Conservation (phyloP, 2,329 filamentous ascomycete genomes). For the Cytospora piceicola region DNA sequence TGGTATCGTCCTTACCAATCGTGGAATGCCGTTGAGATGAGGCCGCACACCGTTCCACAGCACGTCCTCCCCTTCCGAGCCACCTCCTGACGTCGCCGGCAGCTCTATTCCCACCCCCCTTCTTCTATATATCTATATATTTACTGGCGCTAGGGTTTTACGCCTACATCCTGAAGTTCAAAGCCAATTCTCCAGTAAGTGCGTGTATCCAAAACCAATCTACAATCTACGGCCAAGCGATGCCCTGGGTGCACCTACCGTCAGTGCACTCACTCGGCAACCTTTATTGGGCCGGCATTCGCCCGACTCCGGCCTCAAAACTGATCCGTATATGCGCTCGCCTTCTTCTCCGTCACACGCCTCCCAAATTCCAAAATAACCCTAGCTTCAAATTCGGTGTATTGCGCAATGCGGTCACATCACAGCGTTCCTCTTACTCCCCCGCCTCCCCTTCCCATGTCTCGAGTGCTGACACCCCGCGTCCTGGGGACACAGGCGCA, state of each 20-base stretch:
- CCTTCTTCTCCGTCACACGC: not conserved
- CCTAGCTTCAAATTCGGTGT: not conserved
- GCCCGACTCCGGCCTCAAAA: not conserved
- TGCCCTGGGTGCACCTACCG: not conserved
- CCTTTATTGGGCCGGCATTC: not conserved
- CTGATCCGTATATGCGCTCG: not conserved
- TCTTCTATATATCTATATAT: not conserved
- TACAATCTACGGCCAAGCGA: not conserved
- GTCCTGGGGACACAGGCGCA: not conserved
- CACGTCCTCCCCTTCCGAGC: not conserved
- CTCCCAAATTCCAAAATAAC: not conserved
- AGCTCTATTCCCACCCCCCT: not conserved
- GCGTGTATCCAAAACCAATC: not conserved
- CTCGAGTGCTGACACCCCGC: constrained; percentile 1
- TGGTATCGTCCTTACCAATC: not conserved
- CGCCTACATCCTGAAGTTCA: not conserved
- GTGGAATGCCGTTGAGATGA: constrained; percentile 3
- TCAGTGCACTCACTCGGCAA: not conserved
- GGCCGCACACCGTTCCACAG: not conserved
- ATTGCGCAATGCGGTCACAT: not conserved
- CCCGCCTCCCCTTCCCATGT: not conserved
- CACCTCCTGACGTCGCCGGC: not conserved
- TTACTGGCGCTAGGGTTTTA: not conserved
- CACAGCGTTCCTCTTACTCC: not conserved
- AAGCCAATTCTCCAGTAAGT: not conserved